A percentile compares a stretch with the other conserved stretches of the same genome.
Conservation (phyloP, 2,329 filamentous ascomycete species). For the Penicillium sp. region DNA sequence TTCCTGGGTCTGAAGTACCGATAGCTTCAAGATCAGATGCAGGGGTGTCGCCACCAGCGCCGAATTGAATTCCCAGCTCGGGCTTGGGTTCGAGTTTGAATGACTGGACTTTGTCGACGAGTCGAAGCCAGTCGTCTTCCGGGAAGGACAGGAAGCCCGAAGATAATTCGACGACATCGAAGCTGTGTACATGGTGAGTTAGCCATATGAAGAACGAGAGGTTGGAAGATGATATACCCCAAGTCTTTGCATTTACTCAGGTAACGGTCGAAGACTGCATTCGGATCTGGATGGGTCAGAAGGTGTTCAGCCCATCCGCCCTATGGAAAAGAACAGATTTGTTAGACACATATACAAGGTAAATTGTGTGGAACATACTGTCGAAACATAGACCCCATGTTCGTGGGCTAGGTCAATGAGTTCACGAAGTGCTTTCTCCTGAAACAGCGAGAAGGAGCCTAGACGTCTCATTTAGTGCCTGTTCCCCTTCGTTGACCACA, state of each 20-base stretch:
- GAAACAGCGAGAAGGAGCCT: conserved; percentile 55
- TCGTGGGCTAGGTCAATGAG: conserved; percentile 53
- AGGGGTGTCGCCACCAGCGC: conserved; percentile 56
- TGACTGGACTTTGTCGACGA: conserved; percentile 51
- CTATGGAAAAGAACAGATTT: conserved; percentile 25
- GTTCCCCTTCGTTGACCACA: neutral
- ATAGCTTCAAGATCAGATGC: conserved; percentile 50
- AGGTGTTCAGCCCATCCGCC: conserved; percentile 59
- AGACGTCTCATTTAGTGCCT: neutral
- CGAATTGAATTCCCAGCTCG: conserved; percentile 60
- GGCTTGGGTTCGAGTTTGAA: conserved; percentile 56
- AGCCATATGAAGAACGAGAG: neutral
- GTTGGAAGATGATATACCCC: conserved; percentile 31
- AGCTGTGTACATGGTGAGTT: conserved; percentile 31
- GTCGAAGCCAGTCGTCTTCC: conserved; percentile 54
- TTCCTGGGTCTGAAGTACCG: conserved; percentile 52
- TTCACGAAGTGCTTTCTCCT: conserved; percentile 49
- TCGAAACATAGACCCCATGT: conserved; percentile 56
- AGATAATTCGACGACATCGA: conserved; percentile 58
- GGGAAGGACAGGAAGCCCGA: conserved; percentile 58
- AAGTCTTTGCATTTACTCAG: conserved; percentile 55
- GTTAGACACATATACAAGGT: neutral
- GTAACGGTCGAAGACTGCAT: conserved; percentile 53
- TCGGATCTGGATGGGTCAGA: conserved; percentile 50
- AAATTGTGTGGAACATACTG: conserved; percentile 32